These are phyloP conservation scores for Aspergillus taichungensis DNA, from an alignment of 495 filamentous ascomycete species.

Conservation along the genomic window DNA sequence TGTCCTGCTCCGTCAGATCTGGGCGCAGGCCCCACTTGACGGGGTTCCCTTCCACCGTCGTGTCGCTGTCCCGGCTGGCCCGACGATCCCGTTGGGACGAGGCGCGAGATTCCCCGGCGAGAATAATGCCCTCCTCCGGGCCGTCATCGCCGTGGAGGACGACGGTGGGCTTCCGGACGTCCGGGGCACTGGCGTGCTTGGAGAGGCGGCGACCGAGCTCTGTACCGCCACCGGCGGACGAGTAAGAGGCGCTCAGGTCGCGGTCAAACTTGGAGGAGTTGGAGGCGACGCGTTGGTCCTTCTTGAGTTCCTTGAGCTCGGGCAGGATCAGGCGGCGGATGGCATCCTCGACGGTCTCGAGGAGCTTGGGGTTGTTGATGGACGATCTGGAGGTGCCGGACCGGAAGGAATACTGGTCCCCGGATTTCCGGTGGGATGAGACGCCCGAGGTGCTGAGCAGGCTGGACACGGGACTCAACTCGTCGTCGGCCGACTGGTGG, in stretches of 20 bases:
- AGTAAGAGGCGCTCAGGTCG: conserved; percentile 49
- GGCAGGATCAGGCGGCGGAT: conserved; percentile 87
- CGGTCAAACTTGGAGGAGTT: conserved; percentile 56
- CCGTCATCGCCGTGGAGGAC: conserved; percentile 49
- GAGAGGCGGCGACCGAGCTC: conserved; percentile 49
- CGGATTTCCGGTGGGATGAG: conserved; percentile 60
- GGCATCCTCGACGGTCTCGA: conserved; percentile 92
- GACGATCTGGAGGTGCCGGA: conserved; percentile 76
- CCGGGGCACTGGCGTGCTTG: conserved; percentile 61
- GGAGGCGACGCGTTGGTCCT: conserved; percentile 65
- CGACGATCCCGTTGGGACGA: conserved; percentile 39
- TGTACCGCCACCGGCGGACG: conserved; percentile 56
- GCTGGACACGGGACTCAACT: conserved; percentile 65
- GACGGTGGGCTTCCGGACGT: conserved; percentile 58
- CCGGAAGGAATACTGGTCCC: conserved; percentile 65
- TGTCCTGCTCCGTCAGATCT: conserved; percentile 43
- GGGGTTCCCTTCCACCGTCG: conserved; percentile 38
- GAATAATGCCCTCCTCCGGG: conserved; percentile 48
- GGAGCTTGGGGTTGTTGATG: conserved; percentile 89
- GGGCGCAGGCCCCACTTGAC: conserved; percentile 41
- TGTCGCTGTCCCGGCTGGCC: conserved; percentile 35
- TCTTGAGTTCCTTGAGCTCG: conserved; percentile 82
- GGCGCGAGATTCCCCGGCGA: conserved; percentile 39
- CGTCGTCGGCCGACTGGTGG: conserved; percentile 39
- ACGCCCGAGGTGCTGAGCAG: conserved; percentile 59